These are phyloP conservation scores for Nicotiana paniculata DNA, from an alignment of 257 asterid species.

Conservation along the genomic window DNA sequence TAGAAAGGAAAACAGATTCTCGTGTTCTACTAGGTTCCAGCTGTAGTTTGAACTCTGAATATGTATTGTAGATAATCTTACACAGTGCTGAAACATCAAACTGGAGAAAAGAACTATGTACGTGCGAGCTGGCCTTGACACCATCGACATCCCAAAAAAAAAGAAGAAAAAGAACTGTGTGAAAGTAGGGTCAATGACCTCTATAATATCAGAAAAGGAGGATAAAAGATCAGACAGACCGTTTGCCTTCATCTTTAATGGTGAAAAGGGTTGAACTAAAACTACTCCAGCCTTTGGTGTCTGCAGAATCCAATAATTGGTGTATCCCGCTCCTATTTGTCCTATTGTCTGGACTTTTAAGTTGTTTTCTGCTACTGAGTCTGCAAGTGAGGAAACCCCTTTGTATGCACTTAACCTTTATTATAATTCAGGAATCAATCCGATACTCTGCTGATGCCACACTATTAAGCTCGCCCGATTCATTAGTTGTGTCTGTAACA, in stretches of 20 bases:
- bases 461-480: slow-evolving; percentile 69
- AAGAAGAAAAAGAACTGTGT: neutral
- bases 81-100: too few relatives aligned
- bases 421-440: slow-evolving; percentile 68
- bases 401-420: slow-evolving; percentile 4
- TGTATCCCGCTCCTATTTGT: neutral
- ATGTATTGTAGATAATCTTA: too few relatives aligned
- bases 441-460: slow-evolving; percentile 86
- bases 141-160: neutral
- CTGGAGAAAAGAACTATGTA: neutral
- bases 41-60: too few relatives aligned
- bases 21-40: too few relatives aligned
- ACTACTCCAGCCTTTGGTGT: neutral
- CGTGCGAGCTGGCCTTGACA: neutral
- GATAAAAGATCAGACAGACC: neutral
- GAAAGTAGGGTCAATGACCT: neutral
- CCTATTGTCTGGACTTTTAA: neutral
- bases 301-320: neutral
- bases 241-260: neutral
- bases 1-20: too few relatives aligned
- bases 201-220: neutral
- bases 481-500: slow-evolving; percentile 64
- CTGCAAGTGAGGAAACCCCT: slow-evolving; percentile 19
- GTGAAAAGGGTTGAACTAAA: neutral
- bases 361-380: neutral